Evolutionary conservation across 768 basidiomycete genomes (phyloP).

Genomic region (Rhodosporidiobolus odoratus): DNA sequence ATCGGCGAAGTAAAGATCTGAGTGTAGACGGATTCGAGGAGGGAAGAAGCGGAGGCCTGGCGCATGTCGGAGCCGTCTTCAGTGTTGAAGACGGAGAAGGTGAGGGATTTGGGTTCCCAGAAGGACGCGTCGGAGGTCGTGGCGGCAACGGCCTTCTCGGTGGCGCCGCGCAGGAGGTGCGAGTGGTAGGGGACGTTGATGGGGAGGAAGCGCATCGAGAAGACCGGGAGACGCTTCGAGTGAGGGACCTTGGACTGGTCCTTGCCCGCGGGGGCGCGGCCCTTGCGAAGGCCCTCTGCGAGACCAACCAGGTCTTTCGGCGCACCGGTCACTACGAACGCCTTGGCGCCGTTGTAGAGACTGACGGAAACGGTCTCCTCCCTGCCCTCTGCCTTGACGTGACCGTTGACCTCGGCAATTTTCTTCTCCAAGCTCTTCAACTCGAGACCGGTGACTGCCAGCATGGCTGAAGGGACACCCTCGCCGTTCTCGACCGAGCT

Average conservation of each 20-base stretch:
- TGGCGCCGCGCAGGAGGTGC: slow-evolving; percentile 66
- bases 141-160: slow-evolving; percentile 68
- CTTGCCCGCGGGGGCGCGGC: slow-evolving; percentile 74
- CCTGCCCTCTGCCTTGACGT: slow-evolving; percentile 55
- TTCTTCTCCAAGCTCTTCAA: slow-evolving; percentile 69
- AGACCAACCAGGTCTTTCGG: slow-evolving; percentile 88
- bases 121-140: slow-evolving; percentile 57
- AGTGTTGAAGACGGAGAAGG: slow-evolving; percentile 83
- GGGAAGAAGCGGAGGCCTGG: slow-evolving; percentile 54
- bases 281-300: slow-evolving; percentile 80
- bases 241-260: slow-evolving; percentile 88
- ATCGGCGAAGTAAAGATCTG: slow-evolving; percentile 89
- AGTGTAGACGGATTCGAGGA: slow-evolving; percentile 82
- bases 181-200: slow-evolving; percentile 96
- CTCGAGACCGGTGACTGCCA: slow-evolving; percentile 74
- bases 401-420: slow-evolving; percentile 77
- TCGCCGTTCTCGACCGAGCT: slow-evolving; percentile 88
- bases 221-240: slow-evolving; percentile 90
- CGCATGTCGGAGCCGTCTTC: slow-evolving; percentile 89
- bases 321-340: slow-evolving; percentile 88
- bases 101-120: slow-evolving; percentile 56
- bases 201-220: slow-evolving; percentile 87
- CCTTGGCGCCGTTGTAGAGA: slow-evolving; percentile 85
- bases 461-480: slow-evolving; percentile 87
- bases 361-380: slow-evolving; percentile 71